Evolutionary conservation across 345 rosid genomes (phyloP).

Genomic region (Sisymbrium irio): DNA sequence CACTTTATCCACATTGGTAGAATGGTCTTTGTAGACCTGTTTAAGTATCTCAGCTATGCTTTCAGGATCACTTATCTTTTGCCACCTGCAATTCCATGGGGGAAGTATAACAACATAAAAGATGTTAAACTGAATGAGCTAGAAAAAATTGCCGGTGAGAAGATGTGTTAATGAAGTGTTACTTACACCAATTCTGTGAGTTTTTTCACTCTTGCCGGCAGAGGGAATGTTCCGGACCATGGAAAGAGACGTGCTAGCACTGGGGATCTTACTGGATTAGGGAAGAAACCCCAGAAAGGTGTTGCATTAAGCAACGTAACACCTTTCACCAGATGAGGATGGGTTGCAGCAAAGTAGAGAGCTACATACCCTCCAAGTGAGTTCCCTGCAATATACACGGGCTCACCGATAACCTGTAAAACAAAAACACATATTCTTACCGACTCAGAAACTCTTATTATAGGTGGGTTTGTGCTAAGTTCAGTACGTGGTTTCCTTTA

Average conservation of each 20-base stretch:
- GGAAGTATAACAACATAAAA: background rate
- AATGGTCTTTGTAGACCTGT: conserved; percentile 89
- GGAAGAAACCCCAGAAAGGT: conserved; percentile 97
- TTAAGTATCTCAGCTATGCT: conserved; percentile 79
- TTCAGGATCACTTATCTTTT: conserved; percentile 82
- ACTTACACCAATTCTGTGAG: conserved; percentile 71
- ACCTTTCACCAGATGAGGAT: conserved; percentile 87
- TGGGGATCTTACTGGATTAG: conserved; percentile 79
- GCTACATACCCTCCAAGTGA: conserved; percentile 94
- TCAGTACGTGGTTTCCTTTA: background rate
- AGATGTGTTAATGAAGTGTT: background rate
- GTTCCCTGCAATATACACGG: conserved; percentile 85
- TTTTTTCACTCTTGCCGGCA: conserved; percentile 76
- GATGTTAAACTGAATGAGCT: background rate
- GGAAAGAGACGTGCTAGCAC: conserved; percentile 65
- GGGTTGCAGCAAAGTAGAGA: conserved; percentile 75
- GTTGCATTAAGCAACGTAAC: conserved; percentile 90
- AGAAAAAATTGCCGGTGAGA: background rate
- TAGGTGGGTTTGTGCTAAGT: background rate
- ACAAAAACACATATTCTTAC: conserved; percentile 13
- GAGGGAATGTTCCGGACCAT: conserved; percentile 92
- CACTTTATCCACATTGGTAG: conserved; percentile 77
- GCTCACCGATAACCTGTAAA: conserved; percentile 80
- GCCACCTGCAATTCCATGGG: conserved; percentile 58
- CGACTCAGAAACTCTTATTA: background rate